Percentiles rank a stretch among this genome's conserved stretches.
phyloP scores from a whole-genome alignment of 2,329 filamentous ascomycete genomes.

The Botrytis galanthina region DNA sequence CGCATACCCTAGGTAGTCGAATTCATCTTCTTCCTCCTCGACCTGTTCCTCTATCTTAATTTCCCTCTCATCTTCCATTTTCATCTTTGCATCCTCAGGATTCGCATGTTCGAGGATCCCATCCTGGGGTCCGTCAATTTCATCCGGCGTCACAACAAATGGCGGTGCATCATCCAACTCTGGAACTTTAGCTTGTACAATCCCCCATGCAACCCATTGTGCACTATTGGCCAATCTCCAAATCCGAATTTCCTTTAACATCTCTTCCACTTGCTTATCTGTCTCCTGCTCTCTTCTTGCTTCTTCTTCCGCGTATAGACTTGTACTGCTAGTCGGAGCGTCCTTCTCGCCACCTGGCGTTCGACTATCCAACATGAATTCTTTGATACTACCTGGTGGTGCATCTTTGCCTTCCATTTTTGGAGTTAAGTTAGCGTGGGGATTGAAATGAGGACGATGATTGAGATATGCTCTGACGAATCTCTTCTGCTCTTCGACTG shows the following conservation, averaged over 20 bases:
- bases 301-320: constrained; percentile 53
- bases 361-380: constrained; percentile 79
- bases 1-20: constrained; percentile 90
- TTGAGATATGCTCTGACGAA: constrained; percentile 86
- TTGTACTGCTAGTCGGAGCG: constrained; percentile 43
- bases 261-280: constrained; percentile 65
- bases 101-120: neutral
- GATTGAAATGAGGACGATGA: constrained; percentile 68
- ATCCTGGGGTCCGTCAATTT: constrained; percentile 14
- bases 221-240: constrained; percentile 89
- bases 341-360: constrained; percentile 41
- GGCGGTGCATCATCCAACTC: constrained; percentile 48
- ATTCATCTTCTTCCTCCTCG: constrained; percentile 61
- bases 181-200: constrained; percentile 87
- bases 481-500: constrained; percentile 72
- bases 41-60: constrained; percentile 30
- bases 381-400: constrained; percentile 31
- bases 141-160: constrained; percentile 1
- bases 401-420: constrained; percentile 36
- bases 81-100: neutral
- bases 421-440: constrained; percentile 43
- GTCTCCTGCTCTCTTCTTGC: constrained; percentile 59
- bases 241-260: constrained; percentile 75
- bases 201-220: constrained; percentile 93
- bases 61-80: constrained; percentile 12